These are phyloP conservation scores for Fusarium burgessii DNA, from an alignment of 2,329 filamentous ascomycete genomes.

Conservation along the genomic window DNA sequence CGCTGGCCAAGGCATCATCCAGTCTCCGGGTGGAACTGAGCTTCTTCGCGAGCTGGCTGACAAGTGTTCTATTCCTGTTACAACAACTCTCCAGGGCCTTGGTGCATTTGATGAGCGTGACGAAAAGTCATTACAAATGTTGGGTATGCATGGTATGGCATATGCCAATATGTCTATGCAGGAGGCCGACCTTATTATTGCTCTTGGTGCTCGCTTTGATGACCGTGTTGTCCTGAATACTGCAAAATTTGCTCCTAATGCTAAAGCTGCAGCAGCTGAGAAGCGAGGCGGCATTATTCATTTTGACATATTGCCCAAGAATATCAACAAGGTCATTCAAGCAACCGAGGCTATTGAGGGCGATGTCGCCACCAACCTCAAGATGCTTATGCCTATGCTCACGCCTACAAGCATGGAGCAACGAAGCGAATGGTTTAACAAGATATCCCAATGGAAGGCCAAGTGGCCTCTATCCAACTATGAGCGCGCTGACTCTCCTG, in stretches of 20 bases:
- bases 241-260: slow-evolving; percentile 87
- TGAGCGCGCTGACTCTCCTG: slow-evolving; percentile 75
- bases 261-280: slow-evolving; percentile 85
- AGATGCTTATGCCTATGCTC: slow-evolving; percentile 78
- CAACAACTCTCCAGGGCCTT: slow-evolving; percentile 95
- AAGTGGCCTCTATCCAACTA: slow-evolving; percentile 88
- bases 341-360: slow-evolving; percentile 96
- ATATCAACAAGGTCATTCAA: slow-evolving; percentile 99
- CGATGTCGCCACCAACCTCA: slow-evolving; percentile 85
- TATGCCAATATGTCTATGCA: slow-evolving; percentile 99
- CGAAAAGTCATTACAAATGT: slow-evolving; percentile 95
- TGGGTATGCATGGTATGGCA: slow-evolving; percentile 97
- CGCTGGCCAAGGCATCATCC: slow-evolving; percentile 89
- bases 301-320: slow-evolving; percentile 99
- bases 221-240: slow-evolving; percentile 90
- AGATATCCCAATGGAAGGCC: slow-evolving; percentile 91
- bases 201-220: slow-evolving; percentile 93
- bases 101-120: slow-evolving; percentile 94
- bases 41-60: slow-evolving; percentile 87
- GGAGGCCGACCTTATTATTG: slow-evolving; percentile 94
- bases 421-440: slow-evolving; percentile 86
- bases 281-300: slow-evolving; percentile 94
- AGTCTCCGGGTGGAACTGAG: slow-evolving; percentile 80
- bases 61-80: slow-evolving; percentile 92
- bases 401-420: slow-evolving; percentile 70